Conservation (phyloP, 1,284 basidiomycete species). For the Rhodofomes roseus region DNA sequence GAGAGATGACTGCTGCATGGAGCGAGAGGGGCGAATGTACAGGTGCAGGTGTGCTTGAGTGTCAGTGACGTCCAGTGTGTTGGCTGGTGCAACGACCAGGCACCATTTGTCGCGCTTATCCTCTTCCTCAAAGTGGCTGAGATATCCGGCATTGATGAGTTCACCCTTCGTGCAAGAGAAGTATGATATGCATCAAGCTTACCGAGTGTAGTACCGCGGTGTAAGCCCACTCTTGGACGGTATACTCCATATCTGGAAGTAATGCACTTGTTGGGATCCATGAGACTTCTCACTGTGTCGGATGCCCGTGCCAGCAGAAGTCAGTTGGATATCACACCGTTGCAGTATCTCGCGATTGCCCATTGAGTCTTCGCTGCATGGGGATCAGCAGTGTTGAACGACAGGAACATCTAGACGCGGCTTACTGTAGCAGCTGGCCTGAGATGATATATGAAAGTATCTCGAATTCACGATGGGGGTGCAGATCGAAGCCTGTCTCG, state of each 20-base stretch:
- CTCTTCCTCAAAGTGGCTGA: constrained; percentile 69
- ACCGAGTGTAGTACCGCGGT: constrained; percentile 81
- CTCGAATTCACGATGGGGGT: constrained; percentile 84
- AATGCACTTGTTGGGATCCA: constrained; percentile 63
- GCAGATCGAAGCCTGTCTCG: constrained; percentile 80
- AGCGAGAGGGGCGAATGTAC: constrained; percentile 60
- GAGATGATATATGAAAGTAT: constrained; percentile 86
- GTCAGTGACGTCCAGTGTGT: constrained; percentile 48
- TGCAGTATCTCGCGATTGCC: constrained; percentile 85
- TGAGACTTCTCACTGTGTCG: constrained; percentile 76
- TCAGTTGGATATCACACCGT: constrained; percentile 88
- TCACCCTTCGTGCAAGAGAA: not conserved
- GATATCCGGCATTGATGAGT: not conserved
- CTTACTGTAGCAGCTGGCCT: constrained; percentile 76
- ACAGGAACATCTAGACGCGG: no score
- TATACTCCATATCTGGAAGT: constrained; percentile 84
- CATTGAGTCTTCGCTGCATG: constrained; percentile 76
- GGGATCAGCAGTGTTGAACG: no score
- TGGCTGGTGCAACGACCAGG: constrained; percentile 68
- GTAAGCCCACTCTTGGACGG: constrained; percentile 54
- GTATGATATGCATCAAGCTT: constrained; percentile 1
- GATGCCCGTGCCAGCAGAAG: constrained; percentile 85
- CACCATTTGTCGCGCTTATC: constrained; percentile 73
- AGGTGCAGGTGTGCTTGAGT: constrained; percentile 63
- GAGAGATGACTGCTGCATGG: constrained; percentile 64